Base-by-base conservation (phyloP, 2,329 filamentous ascomycete genomes). In the Fusarium protoensiforme region DNA sequence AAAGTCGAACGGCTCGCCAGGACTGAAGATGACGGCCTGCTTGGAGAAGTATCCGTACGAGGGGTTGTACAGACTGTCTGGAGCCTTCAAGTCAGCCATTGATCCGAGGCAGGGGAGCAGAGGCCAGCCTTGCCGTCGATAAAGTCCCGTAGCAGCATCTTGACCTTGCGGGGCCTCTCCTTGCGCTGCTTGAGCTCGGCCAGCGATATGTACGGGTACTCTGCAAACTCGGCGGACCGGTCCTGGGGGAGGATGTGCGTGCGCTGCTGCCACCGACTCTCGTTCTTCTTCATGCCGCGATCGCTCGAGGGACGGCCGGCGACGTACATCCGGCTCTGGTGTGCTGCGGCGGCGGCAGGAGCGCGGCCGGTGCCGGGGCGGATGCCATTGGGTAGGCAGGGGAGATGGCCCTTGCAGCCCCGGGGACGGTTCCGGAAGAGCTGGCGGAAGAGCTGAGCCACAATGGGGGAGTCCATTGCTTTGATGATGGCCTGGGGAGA, bases 101-200 rank as follows among this genome's bases (percentile, higher is more conserved):
- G 13, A 70, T 71, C 18, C 56, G 16, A 24, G 38, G 36, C 16
- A n/a, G n/a, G 7, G 7, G 33, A 6, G 35, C 65, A 48, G 22
- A 31, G 11, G 46, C 18, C 31, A 29, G 81, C 82, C 77, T 68
- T 78, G 95, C 93, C 95, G 82, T 99, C 96, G 80, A 99, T 96
- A 80, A 99, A 99, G 87, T 99, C 97, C 74, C 97, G 90, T 81
- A 97, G 93, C 79, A 98, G 85, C 96, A 99, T 99, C 89, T 98
- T 98, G 75, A 98, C 95, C 81, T 93, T 89, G 79, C 90, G 90
- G 51, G 96, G 96, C 78, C 96, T 87, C 80, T 97, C 92, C 61
- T 86, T 91, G 62, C 93, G 88, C 74, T 83, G 86, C 75, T 92
- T 91, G 75, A 99, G 85, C 70, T 94, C 92, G 73, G 92, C 88